Conservation (phyloP, 805 yeast genomes). For the Candida vaughaniae region DNA sequence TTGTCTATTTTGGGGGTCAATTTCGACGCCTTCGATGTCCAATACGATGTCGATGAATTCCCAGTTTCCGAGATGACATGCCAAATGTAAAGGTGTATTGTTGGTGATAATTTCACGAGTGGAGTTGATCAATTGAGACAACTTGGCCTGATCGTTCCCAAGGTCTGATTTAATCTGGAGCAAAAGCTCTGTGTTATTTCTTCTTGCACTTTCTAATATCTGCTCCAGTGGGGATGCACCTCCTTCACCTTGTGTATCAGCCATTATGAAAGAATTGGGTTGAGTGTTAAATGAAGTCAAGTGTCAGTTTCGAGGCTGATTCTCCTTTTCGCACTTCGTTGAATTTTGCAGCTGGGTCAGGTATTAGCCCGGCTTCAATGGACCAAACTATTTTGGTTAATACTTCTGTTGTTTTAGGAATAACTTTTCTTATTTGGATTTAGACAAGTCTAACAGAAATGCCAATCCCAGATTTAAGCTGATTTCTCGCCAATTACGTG, state of each 20-base stretch:
- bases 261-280: no score
- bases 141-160: slow-evolving; percentile 35
- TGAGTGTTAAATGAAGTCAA: no score
- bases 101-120: slow-evolving; percentile 71
- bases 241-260: slow-evolving; percentile 5
- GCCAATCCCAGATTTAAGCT: not conserved
- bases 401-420: no score
- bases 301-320: slow-evolving; percentile 1
- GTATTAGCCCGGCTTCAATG: no score
- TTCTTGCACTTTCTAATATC: slow-evolving; percentile 79
- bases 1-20: slow-evolving; percentile 75
- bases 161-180: slow-evolving; percentile 51
- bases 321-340: slow-evolving; percentile 2
- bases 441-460: not conserved
- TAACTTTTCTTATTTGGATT: no score
- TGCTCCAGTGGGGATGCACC: slow-evolving; percentile 76
- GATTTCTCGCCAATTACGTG: no score
- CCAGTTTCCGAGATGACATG: slow-evolving; percentile 79
- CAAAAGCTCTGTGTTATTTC: slow-evolving; percentile 80
- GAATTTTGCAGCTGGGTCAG: no score
- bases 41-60: slow-evolving; percentile 79
- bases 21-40: slow-evolving; percentile 87
- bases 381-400: no score
- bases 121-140: slow-evolving; percentile 58
- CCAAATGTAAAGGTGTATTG: slow-evolving; percentile 77